Base-by-base conservation (phyloP, 1,139 yeast genomes). In the Casaregolazyma suthepensis region DNA sequence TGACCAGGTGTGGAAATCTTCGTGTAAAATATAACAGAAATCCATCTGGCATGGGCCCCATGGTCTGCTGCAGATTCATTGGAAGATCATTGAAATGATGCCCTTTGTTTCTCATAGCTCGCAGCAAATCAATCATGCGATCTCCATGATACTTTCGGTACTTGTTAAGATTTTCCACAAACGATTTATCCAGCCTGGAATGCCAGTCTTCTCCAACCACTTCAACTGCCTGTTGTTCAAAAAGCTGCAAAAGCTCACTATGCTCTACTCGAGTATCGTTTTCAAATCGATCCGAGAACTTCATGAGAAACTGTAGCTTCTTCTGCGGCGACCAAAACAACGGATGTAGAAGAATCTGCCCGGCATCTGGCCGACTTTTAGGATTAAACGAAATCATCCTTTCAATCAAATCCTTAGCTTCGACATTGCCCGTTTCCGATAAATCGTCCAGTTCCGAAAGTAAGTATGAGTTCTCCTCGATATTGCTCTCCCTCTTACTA, bases 41-140 rank as follows among this genome's bases (percentile, higher is more conserved):
- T 1, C 95, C 96, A 53, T 81, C 81, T 0, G 98, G 97, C 35
- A 88, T 71, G 0, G 94, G 86, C 20, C 88, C 85, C 82, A 93
- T 86, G 54, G 80, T 70, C 59, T 62, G 68, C 55, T 68, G 65
- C 53, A 91, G 72, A 19, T 73, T 76, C 5, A 73, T 75, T 1
- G 97, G 96, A 69, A 91, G 73, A 65, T 94, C 99, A 69, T 89
- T 89, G 68, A 80, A 93, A 69, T 93, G 99, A 67, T 89, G 96
- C 66, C 87, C 83, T 68, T 93, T 93, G 73, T 93, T 93, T 61
- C 99, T 77, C 62, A 93, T 73, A 0, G 97, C 97, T 57, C 99
- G 76, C 54, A 93, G 71, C 54, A 93, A 72, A 67, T 94, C 99
- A 82, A 89, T 81, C 50, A 93, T 70, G 59, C 83, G 86, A 54